Evolutionary conservation across 2,329 filamentous ascomycete species (phyloP), one percentile per base, ranked within the genome.

Genomic region (Penicillium olsonii): DNA sequence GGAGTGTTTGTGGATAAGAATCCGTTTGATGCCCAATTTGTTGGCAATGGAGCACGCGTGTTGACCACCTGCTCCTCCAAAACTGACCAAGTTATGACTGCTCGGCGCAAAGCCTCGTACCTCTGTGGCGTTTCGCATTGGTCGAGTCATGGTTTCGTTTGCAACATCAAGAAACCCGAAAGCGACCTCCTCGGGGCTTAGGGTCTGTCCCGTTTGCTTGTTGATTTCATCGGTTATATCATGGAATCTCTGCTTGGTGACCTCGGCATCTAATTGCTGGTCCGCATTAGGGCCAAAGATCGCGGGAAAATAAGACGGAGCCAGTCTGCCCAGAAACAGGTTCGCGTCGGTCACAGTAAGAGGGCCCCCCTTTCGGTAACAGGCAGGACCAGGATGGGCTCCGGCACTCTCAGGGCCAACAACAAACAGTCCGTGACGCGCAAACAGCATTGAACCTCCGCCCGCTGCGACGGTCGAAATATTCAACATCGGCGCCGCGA

Each of bases 311-410:
- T 95, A 95, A 51, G 95, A 89, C 0, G 91, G 91, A 1, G 96
- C 72, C 2, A 96, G 75, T 17, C 92, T 83, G 0, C 92, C 92
- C 0, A 96, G 82, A 64, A 90, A 90, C 3, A 96, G 70, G 59
- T 96, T 96, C 1, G 92, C 92, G 62, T 96, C 92, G 0, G 92
- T 96, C 11, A 96, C 91, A 0, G 92, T 94, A 10, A 92, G 79
- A 3, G 92, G 92, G 0, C 92, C 92, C 0, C 88, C 91, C 70
- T 95, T 95, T 12, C 92, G 82, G 69, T 96, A 96, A 61, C 91
- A 96, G 1, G 90, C 90, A 12, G 92, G 92, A 0, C 92, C 92
- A 0, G 92, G 92, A 65, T 96, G 90, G 2, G 92, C 91, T 15
- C 89, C 87, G 0, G 92, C 92, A 4, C 89, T 94, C 64, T 96